phyloP scores from a whole-genome alignment of 352 stramenopile species.

The Thalassiosira ordinaria region DNA sequence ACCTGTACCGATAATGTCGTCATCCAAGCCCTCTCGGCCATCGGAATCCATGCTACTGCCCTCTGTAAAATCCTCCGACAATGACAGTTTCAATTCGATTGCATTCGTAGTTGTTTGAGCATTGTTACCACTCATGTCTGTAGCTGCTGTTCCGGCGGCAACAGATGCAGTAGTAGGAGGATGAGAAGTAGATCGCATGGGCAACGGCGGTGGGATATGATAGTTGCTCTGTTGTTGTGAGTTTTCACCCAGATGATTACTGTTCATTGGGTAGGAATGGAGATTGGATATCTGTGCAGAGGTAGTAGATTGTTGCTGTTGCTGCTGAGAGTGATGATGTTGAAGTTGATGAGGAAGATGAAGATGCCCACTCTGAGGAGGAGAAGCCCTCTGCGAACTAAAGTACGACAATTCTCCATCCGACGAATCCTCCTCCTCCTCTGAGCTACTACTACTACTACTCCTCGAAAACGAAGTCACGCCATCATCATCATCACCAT shows the following conservation, averaged over 20 bases:
- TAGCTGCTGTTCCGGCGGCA: background rate
- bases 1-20: background rate
- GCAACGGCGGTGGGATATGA: constrained; percentile 13
- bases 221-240: too few relatives aligned
- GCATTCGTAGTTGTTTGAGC: too few relatives aligned
- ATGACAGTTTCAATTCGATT: constrained; percentile 32
- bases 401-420: constrained; percentile 28
- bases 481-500: too few relatives aligned
- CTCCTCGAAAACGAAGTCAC: too few relatives aligned
- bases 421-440: too few relatives aligned
- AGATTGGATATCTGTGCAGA: background rate
- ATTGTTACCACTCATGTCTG: too few relatives aligned
- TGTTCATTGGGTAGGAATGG: background rate
- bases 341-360: too few relatives aligned
- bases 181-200: constrained; percentile 4
- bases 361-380: constrained; percentile 3
- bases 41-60: constrained; percentile 5
- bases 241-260: too few relatives aligned
- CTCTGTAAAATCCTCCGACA: constrained; percentile 14
- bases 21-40: background rate
- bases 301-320: too few relatives aligned
- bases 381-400: background rate
- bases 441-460: too few relatives aligned
- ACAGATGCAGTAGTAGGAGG: background rate
- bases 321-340: background rate